These are phyloP conservation scores for Protomyces pachydermus DNA, from an alignment of 1,139 yeast species.

Conservation along the genomic window DNA sequence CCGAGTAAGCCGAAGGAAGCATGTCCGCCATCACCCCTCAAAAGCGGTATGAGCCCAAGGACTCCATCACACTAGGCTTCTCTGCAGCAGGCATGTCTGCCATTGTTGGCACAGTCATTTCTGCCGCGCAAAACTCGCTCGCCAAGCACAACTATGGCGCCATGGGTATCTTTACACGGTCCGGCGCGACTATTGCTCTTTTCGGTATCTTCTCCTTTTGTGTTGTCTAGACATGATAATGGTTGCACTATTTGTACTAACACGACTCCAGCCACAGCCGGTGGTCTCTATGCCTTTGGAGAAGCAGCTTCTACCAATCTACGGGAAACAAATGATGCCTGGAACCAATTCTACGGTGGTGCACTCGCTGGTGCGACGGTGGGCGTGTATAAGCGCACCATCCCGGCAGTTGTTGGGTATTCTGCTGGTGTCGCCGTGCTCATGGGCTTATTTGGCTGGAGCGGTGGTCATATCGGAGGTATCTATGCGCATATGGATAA, in stretches of 20 bases:
- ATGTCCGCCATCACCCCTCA: slow-evolving; percentile 25
- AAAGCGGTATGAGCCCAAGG: slow-evolving; percentile 32
- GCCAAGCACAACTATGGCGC: slow-evolving; percentile 34
- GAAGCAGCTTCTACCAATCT: slow-evolving; percentile 45
- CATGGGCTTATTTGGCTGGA: slow-evolving; percentile 39
- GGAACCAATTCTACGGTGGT: slow-evolving; percentile 50
- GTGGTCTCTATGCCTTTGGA: slow-evolving; percentile 44
- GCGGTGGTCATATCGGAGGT: slow-evolving; percentile 27
- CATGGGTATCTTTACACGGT: slow-evolving; percentile 36
- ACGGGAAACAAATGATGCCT: slow-evolving; percentile 45
- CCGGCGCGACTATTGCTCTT: slow-evolving; percentile 35
- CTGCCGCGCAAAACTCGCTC: slow-evolving; percentile 43
- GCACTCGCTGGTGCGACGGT: slow-evolving; percentile 47
- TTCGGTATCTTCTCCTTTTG: slow-evolving; percentile 5
- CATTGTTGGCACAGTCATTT: slow-evolving; percentile 43
- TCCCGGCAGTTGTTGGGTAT: slow-evolving; percentile 48
- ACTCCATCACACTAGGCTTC: slow-evolving; percentile 45
- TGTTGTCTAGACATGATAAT: neutral
- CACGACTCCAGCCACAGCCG: slow-evolving; percentile 36
- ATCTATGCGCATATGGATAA: slow-evolving; percentile 19
- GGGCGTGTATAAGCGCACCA: slow-evolving; percentile 41
- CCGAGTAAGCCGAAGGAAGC: neutral
- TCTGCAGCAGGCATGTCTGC: slow-evolving; percentile 44
- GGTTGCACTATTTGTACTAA: neutral
- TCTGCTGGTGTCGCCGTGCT: slow-evolving; percentile 42